Percentiles rank a stretch among this genome's conserved stretches.
These are phyloP conservation scores for Thelonectria blattea DNA, from an alignment of 2,329 filamentous ascomycete species.

Conservation along the genomic window DNA sequence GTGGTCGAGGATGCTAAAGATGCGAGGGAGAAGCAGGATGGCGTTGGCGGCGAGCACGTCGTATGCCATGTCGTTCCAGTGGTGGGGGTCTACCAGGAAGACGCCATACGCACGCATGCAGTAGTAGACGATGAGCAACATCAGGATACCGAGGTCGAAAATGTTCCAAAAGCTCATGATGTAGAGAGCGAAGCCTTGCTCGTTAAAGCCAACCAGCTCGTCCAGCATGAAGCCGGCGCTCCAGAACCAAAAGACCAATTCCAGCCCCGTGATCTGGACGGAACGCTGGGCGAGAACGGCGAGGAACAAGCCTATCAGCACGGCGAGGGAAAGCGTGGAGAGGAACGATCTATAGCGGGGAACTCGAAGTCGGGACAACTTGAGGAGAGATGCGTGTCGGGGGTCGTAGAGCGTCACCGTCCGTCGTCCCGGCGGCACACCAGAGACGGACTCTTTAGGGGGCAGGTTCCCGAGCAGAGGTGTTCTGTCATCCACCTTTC, in stretches of 20 bases:
- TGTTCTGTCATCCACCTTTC: constrained; percentile 54
- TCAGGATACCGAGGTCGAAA: constrained; percentile 88
- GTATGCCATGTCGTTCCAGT: constrained; percentile 84
- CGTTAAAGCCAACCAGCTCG: constrained; percentile 93
- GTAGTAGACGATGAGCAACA: constrained; percentile 88
- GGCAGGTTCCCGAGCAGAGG: constrained; percentile 54
- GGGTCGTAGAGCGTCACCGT: constrained; percentile 91
- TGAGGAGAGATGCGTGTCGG: constrained; percentile 86
- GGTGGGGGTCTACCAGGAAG: constrained; percentile 75
- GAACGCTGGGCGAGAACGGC: constrained; percentile 80
- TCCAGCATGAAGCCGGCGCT: constrained; percentile 96
- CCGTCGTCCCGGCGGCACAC: constrained; percentile 61
- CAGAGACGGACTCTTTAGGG: constrained; percentile 40
- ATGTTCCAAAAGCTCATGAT: constrained; percentile 98
- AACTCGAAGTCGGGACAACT: constrained; percentile 87
- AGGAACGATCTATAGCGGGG: constrained; percentile 91
- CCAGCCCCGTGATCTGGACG: constrained; percentile 79
- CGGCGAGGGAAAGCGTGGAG: constrained; percentile 84
- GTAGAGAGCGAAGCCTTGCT: constrained; percentile 94
- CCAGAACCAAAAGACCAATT: constrained; percentile 97
- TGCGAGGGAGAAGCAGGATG: constrained; percentile 84
- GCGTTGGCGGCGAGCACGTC: constrained; percentile 93
- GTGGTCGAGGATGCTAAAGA: constrained; percentile 93
- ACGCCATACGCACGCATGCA: constrained; percentile 88
- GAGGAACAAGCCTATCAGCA: constrained; percentile 84